A percentile compares a stretch with the other conserved stretches of the same genome.
phyloP scores from a whole-genome alignment of 257 asterid genomes.

The Osmanthus fragrans region DNA sequence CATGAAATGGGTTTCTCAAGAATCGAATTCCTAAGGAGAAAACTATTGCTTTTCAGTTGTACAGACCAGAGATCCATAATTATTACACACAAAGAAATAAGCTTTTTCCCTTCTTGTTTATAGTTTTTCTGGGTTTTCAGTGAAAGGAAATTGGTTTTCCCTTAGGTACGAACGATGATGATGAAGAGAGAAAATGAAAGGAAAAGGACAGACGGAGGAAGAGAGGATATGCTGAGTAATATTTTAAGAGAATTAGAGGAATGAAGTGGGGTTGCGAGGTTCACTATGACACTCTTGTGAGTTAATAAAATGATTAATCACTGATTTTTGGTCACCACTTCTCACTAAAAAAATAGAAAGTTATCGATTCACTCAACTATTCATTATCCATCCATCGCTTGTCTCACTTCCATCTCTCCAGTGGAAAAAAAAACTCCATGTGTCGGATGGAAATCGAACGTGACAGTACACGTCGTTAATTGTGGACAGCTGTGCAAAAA shows the following conservation, averaged over 20 bases:
- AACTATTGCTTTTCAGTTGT: slow-evolving; percentile 41
- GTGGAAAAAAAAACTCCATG: too few species aligned
- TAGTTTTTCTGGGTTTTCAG: neutral
- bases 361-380: too few species aligned
- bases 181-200: neutral
- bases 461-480: too few species aligned
- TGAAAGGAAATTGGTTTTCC: neutral
- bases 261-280: neutral
- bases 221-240: slow-evolving; percentile 37
- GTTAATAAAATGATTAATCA: too few species aligned
- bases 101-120: neutral
- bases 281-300: too few species aligned
- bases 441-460: too few species aligned
- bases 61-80: slow-evolving; percentile 57
- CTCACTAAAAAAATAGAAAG: too few species aligned
- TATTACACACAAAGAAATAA: neutral
- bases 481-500: too few species aligned
- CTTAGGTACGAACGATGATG: slow-evolving; percentile 9
- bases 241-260: neutral
- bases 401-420: too few species aligned
- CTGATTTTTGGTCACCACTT: too few species aligned
- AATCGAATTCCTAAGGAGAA: slow-evolving; percentile 48
- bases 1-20: slow-evolving; percentile 52
- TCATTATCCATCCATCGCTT: too few species aligned
- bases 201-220: neutral